phyloP scores from a whole-genome alignment of 345 rosid species.

The Brassica juncea region DNA sequence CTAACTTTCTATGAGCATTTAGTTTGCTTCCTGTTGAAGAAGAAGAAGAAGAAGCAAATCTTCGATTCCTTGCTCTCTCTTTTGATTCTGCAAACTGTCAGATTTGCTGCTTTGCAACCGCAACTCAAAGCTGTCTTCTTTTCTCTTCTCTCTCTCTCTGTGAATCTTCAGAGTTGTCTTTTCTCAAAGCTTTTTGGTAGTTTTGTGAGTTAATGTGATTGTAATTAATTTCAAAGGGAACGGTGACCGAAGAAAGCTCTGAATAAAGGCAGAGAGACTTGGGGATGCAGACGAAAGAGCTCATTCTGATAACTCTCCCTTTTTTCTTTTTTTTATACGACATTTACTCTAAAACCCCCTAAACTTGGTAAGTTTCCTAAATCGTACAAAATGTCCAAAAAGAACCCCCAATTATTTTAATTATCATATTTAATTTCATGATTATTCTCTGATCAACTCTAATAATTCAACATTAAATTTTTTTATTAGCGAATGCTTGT shows the following conservation, averaged over 20 bases:
- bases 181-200: constrained; percentile 9
- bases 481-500: background rate
- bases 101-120: constrained; percentile 40
- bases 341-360: constrained; percentile 12
- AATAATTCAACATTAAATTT: background rate
- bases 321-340: background rate
- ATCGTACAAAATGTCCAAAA: background rate
- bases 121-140: constrained; percentile 31
- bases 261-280: constrained; percentile 31
- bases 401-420: constrained; percentile 5
- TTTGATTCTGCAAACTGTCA: constrained; percentile 30
- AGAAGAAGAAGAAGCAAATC: constrained; percentile 21
- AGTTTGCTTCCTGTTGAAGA: constrained; percentile 31
- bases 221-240: constrained; percentile 34
- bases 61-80: constrained; percentile 39
- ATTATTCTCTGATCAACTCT: background rate
- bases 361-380: constrained; percentile 16
- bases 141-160: constrained; percentile 4
- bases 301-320: constrained; percentile 35
- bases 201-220: constrained; percentile 31
- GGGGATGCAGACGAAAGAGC: constrained; percentile 40
- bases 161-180: constrained; percentile 20
- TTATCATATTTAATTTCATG: background rate
- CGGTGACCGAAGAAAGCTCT: constrained; percentile 35
- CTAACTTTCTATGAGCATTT: constrained; percentile 13